Evolutionary conservation across 345 rosid genomes (phyloP), one percentile per base, ranked within the genome.

Genomic region (Psidium guajava): DNA sequence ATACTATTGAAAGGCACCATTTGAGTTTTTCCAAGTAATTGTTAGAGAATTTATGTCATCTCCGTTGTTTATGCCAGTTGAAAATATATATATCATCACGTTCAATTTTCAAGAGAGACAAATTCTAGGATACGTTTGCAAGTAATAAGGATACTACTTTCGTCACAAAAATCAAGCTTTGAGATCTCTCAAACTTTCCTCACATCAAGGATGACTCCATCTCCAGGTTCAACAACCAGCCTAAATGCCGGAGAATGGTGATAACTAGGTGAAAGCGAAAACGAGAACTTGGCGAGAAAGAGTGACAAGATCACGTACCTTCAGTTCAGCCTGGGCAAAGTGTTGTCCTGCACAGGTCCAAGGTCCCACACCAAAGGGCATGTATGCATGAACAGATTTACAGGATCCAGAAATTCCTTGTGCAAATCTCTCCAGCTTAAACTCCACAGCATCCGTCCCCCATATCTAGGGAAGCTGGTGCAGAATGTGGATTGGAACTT

Each of bases 311-410:
- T 85, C 83, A 88, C n/a, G n/a, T n/a, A n/a, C 88, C 89, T 90
- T 92, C 77, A 90, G 59, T 69, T 92, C 93, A 1, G 90, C 75
- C 88, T 90, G 82, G 7, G 94, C 92, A 54, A 93, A 89, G 54
- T 92, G 89, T 85, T 89, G 92, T 14, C 92, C 96, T 8, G 85
- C 83, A 53, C 96, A 92, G 20, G 32, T 54, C 32, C 91, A 85
- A 28, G 92, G 85, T 54, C 92, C 94, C 0, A 86, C 22, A 40
- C 92, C 93, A 9, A 92, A 91, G 0, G 91, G 91, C 52, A 92
- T 83, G 86, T 88, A 90, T 52, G 93, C 90, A 57, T 89, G 90
- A 5, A 90, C 90, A 47, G 59, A 84, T 49, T 89, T 91, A 64
- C 91, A 90, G 81, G 94, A 91, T 57, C 69, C 84, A 9, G 86